Evolutionary conservation across 495 filamentous ascomycete genomes (phyloP), one percentile per base, ranked within the genome.

Genomic region (Usnea hakonensis): DNA sequence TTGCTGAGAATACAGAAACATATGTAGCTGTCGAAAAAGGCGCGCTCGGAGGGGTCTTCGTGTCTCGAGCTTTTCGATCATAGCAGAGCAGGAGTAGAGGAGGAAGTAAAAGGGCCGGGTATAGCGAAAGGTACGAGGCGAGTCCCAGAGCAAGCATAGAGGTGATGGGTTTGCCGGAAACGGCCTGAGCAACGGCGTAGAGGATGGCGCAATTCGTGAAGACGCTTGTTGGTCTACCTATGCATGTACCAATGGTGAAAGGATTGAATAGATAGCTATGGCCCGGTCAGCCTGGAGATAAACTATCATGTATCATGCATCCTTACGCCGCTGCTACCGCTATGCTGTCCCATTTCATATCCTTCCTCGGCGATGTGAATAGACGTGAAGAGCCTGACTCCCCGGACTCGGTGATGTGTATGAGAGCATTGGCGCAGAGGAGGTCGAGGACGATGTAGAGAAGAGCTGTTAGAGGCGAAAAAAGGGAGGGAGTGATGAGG

Each of bases 121-220:
- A 96, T 67, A 97, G 83, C 28, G 92, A 94, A 21, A 96, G 79
- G 74, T 98, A 97, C n/a, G 89, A 83, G 17, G 93, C 91, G 66
- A 96, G 83, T 26, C 90, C 85, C 5, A 98, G 75, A 33, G 91
- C 89, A 13, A 96, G 79, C 79, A 95, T 90, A n/a, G 89, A 83
- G 46, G 86, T 89, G 56, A 91, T 72, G 46, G 83, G 83, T 52
- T 83, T 81, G 33, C 90, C 91, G 35, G 77, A 73, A 19, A 90
- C 85, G 28, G 94, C 94, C 68, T 87, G 90, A 16, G 90, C 85
- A 37, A 95, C 81, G 48, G 91, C 89, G 63, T 88, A 85, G 38
- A 97, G 84, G 61, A 96, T 89, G 58, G 89, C 91, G 64, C 87
- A 88, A 26, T 91, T 93, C 0, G 91, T 95, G 69, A 97, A 95